Evolutionary conservation across 179 eudicot species (phyloP).

Genomic region (Drosera spatulata): DNA sequence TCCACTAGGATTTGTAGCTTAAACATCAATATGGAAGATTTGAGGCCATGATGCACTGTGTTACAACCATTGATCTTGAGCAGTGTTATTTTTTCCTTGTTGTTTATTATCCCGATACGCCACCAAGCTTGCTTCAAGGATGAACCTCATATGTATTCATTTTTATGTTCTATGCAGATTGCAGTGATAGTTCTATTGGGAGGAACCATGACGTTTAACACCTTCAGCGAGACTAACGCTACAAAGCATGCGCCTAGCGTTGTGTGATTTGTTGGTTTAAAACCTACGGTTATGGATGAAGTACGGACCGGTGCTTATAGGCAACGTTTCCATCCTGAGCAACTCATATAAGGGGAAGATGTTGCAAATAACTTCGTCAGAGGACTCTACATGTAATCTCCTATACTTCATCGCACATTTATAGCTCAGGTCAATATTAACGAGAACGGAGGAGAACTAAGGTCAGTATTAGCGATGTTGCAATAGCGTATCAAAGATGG

Average conservation of each 20-base stretch:
- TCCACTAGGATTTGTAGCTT: no score
- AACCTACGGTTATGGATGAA: slow-evolving; percentile 80
- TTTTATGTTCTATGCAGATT: slow-evolving; percentile 28
- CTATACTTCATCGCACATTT: no score
- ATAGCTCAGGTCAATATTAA: no score
- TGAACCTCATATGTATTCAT: no score
- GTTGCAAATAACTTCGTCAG: slow-evolving; percentile 77
- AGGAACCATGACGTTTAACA: slow-evolving; percentile 55
- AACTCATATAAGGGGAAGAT: slow-evolving; percentile 77
- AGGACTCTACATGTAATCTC: slow-evolving; percentile 61
- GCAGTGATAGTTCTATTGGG: slow-evolving; percentile 49
- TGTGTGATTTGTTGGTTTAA: slow-evolving; percentile 60
- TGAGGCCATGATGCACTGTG: no score
- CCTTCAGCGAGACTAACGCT: slow-evolving; percentile 69
- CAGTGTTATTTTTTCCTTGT: background rate
- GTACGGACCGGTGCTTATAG: slow-evolving; percentile 55
- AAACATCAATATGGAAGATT: no score
- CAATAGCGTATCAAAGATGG: no score
- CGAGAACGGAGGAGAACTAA: no score
- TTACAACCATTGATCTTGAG: no score
- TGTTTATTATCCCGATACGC: background rate
- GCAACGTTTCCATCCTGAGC: slow-evolving; percentile 76
- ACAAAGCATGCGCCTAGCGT: slow-evolving; percentile 84
- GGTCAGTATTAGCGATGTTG: no score
- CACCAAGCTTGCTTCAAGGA: background rate